Conservation (phyloP, 495 filamentous ascomycete genomes). For the Aspergillus nanangensis region DNA sequence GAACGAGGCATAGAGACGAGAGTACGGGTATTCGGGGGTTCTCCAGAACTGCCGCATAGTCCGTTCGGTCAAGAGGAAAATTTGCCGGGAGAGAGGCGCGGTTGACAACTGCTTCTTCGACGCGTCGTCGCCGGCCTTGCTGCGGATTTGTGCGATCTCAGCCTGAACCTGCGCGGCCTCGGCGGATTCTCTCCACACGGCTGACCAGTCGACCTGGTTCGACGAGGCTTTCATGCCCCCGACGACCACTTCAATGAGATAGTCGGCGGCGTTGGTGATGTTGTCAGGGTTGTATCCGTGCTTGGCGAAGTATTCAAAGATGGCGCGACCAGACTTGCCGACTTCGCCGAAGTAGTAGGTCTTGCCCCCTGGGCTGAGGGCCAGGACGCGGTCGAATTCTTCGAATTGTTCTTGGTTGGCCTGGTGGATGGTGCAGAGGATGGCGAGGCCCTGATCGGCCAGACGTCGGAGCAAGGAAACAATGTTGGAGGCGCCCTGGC, state of each 20-base stretch:
- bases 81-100: conserved; percentile 63
- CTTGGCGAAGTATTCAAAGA: conserved; percentile 51
- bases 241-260: conserved; percentile 84
- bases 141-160: conserved; percentile 54
- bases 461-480: conserved; percentile 67
- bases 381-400: conserved; percentile 68
- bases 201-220: conserved; percentile 65
- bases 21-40: conserved; percentile 73
- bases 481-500: conserved; percentile 70
- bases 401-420: conserved; percentile 79
- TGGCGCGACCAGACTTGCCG: conserved; percentile 44
- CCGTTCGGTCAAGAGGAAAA: conserved; percentile 57
- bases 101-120: conserved; percentile 52
- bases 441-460: conserved; percentile 59
- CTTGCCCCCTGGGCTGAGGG: conserved; percentile 60
- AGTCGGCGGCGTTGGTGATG: conserved; percentile 74
- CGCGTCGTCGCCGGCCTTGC: conserved; percentile 37
- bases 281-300: conserved; percentile 31
- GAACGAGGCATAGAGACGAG: conserved; percentile 73
- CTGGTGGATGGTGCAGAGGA: conserved; percentile 66
- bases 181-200: conserved; percentile 70
- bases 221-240: conserved; percentile 63
- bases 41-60: conserved; percentile 70
- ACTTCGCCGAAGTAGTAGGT: conserved; percentile 69
- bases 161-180: conserved; percentile 64